Base-by-base conservation (phyloP, 805 yeast genomes). In the Schwanniomyces polymorphus region DNA sequence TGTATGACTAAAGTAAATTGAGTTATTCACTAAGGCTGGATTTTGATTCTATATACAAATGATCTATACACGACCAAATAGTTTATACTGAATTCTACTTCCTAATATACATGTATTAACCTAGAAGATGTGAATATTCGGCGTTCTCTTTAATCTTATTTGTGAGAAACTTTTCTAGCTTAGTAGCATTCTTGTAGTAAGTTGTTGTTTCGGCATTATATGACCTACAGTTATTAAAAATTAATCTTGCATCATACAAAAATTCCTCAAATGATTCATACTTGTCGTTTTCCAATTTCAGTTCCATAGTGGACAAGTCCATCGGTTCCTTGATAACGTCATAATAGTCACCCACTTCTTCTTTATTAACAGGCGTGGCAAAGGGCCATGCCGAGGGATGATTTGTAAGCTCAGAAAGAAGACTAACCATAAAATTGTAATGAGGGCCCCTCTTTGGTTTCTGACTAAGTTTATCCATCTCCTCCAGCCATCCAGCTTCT, bases 341-440 rank as follows among this genome's bases (percentile, higher is more conserved):
- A 66, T 92, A 94, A 63, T 94, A 94, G 67, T 94, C 99, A 1
- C 95, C 90, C 9, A 94, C 99, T 63, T 94, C 99, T 35, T 89
- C 95, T 61, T 81, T 84, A 64, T 87, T 89, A 11, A 94, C 99
- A 2, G 99, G 97, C 46, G 84, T 86, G 40, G 91, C 82, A 68
- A 94, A 94, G 33, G 99, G 99, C 99, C 99, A 94, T 25, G 97
- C 92, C 4, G 97, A 88, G 0, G 98, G 95, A 67, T 94, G 96
- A 62, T 88, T 90, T 60, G 89, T 94, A 72, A 94, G 65, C 60
- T 94, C 99, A 6, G 90, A 82, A 37, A 94, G 75, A 14, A 94
- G 68, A 46, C 90, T 90, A 57, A 88, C 89, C 96, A 94, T 91
- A 51, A 87, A 86, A 39, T 94, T 94, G 70, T 88, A 88, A 70